A percentile compares a stretch with the other conserved stretches of the same genome.
phyloP scores from a whole-genome alignment of 73 alveolate species.

The Paramecium biaurelia region DNA sequence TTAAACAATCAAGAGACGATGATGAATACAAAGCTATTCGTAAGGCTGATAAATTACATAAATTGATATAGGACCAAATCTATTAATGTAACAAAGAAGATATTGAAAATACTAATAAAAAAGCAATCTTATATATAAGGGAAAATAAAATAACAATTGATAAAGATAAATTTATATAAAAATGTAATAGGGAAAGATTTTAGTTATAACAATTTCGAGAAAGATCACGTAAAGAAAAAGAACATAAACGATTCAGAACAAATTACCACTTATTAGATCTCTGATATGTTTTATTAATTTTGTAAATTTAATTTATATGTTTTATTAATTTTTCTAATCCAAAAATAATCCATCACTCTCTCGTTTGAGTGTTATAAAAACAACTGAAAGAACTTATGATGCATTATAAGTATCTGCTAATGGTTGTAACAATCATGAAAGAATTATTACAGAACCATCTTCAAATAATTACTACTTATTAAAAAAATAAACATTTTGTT shows the following conservation, averaged over 20 bases:
- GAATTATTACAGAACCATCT: not conserved
- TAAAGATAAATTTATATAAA: not conserved
- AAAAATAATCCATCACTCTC: not conserved
- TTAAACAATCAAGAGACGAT: not conserved
- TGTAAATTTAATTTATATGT: not conserved
- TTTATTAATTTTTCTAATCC: not conserved
- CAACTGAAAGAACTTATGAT: not conserved
- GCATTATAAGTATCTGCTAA: not conserved
- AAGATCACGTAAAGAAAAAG: not conserved
- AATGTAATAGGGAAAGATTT: not conserved
- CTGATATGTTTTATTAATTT: not conserved
- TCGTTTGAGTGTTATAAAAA: not conserved
- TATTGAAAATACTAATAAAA: not conserved
- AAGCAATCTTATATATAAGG: not conserved
- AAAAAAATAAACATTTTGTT: not conserved
- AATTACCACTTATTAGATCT: not conserved
- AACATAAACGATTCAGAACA: not conserved
- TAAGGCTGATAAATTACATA: not conserved
- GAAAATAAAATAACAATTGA: not conserved
- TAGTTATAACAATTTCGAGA: not conserved
- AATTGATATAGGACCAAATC: not conserved
- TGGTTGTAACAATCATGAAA: not conserved
- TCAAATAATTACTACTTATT: not conserved
- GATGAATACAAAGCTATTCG: slow-evolving; percentile 33
- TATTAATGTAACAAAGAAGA: not conserved